phyloP scores from a whole-genome alignment of 2,329 filamentous ascomycete species.

The Fusarium sp. region DNA sequence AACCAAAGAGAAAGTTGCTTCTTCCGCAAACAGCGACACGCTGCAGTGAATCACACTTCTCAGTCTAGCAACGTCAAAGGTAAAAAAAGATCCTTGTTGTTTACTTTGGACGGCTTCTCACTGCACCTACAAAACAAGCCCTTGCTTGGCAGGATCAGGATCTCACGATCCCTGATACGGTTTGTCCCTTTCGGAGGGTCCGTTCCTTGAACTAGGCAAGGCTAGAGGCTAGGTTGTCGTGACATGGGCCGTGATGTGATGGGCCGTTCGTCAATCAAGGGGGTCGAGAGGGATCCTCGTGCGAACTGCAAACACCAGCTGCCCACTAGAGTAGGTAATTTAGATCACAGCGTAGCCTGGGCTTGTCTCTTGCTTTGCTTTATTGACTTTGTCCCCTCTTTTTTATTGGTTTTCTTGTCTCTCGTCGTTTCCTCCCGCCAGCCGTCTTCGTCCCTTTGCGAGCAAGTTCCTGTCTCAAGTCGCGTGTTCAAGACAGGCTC shows the following conservation, averaged over 20 bases:
- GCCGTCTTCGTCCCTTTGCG: conserved; percentile 32
- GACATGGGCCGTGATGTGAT: conserved; percentile 17
- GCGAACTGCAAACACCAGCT: conserved; percentile 17
- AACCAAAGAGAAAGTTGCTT: conserved; percentile 1
- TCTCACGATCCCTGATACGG: conserved; percentile 26
- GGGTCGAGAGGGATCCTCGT: conserved; percentile 34
- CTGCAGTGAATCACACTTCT: conserved; percentile 1
- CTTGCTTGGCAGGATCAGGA: conserved; percentile 18
- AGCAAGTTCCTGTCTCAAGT: conserved; percentile 9
- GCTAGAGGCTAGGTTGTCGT: conserved; percentile 8
- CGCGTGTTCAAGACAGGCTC: conserved; percentile 37
- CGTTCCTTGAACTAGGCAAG: conserved; percentile 22
- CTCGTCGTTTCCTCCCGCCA: conserved; percentile 19
- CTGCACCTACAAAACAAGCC: conserved; percentile 1
- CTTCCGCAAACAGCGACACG: conserved; percentile 20
- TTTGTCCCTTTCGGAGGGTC: conserved; percentile 30
- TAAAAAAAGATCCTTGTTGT: conserved; percentile 9
- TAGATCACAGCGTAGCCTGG: conserved; percentile 37
- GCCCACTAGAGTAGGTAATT: conserved; percentile 31
- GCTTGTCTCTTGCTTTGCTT: conserved; percentile 7
- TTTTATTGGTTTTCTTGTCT: conserved; percentile 36
- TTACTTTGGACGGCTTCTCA: neutral
- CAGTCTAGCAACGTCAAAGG: too few species aligned
- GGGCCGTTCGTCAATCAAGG: conserved; percentile 30
- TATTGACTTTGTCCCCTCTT: conserved; percentile 37